Percentiles rank a stretch among this genome's conserved stretches.
Conservation (phyloP, 345 rosid genomes). For the Bruguiera parviflora region DNA sequence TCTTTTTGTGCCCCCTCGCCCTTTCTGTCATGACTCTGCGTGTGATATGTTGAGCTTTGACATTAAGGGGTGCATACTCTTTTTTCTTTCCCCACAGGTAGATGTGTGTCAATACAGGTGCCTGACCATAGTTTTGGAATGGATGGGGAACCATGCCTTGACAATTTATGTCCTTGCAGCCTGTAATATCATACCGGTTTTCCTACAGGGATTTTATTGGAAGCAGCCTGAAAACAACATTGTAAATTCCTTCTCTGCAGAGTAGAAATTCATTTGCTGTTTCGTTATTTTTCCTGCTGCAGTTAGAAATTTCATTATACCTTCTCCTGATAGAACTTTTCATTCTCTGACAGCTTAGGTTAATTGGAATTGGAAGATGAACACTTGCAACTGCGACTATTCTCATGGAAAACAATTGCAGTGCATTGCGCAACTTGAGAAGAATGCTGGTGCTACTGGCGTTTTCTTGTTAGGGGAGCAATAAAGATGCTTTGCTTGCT, state of each 20-base stretch:
- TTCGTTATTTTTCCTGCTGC: too few species aligned
- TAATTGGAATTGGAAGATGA: slow-evolving; percentile 45
- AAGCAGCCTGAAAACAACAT: slow-evolving; percentile 60
- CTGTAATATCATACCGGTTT: slow-evolving; percentile 57
- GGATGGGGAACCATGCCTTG: slow-evolving; percentile 87
- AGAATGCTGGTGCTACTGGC: too few species aligned
- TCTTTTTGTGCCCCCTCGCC: too few species aligned
- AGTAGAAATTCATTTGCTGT: too few species aligned
- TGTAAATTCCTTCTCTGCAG: slow-evolving; percentile 26
- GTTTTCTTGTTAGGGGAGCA: too few species aligned
- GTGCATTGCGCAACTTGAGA: too few species aligned
- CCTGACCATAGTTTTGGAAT: slow-evolving; percentile 48
- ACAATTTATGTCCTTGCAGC: slow-evolving; percentile 55
- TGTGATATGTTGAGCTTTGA: neutral
- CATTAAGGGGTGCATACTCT: neutral
- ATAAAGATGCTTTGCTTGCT: too few species aligned
- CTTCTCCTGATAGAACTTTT: neutral
- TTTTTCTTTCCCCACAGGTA: slow-evolving; percentile 34
- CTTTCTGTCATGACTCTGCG: neutral
- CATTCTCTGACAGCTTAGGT: slow-evolving; percentile 36
- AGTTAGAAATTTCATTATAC: neutral
- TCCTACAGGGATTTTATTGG: slow-evolving; percentile 85
- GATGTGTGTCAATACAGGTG: slow-evolving; percentile 57
- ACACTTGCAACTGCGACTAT: too few species aligned
- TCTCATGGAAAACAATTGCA: too few species aligned